A percentile compares a stretch with the other conserved stretches of the same genome.
phyloP scores from a whole-genome alignment of 1,139 yeast genomes.

The Debaryomyces robertsiae region DNA sequence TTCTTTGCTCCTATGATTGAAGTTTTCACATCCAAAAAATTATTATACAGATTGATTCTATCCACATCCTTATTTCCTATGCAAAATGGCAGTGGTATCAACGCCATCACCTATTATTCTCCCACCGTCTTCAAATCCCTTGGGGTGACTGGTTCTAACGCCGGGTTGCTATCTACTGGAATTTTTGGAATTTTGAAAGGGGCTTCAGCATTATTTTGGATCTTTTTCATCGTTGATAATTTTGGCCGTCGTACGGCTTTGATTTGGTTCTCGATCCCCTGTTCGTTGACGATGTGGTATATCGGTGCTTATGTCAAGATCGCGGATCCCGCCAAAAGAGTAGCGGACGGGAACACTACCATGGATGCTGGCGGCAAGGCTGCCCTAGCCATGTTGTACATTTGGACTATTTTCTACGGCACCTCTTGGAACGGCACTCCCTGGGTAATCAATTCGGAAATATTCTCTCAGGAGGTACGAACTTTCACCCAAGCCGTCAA shows the following conservation, averaged over 20 bases:
- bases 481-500: constrained; percentile 47
- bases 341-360: constrained; percentile 25
- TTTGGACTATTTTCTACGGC: constrained; percentile 49
- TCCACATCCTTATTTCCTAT: constrained; percentile 33
- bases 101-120: constrained; percentile 38
- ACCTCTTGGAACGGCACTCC: constrained; percentile 52
- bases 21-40: constrained; percentile 23
- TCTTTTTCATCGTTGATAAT: constrained; percentile 47
- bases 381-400: constrained; percentile 50
- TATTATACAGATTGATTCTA: constrained; percentile 30
- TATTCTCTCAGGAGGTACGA: constrained; percentile 45
- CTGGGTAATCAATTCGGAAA: constrained; percentile 50
- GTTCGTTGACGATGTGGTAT: constrained; percentile 52
- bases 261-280: constrained; percentile 42
- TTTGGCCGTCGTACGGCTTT: constrained; percentile 52
- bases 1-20: constrained; percentile 31
- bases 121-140: constrained; percentile 35
- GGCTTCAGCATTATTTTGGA: constrained; percentile 44
- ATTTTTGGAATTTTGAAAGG: constrained; percentile 57
- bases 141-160: constrained; percentile 33
- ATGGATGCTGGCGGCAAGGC: constrained; percentile 45
- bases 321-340: constrained; percentile 34
- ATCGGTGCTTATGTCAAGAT: constrained; percentile 52
- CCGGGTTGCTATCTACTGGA: constrained; percentile 59
- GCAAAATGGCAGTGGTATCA: constrained; percentile 39